Percentiles rank a stretch among this genome's conserved stretches.
These are phyloP conservation scores for Venturia oleaginea DNA, from an alignment of 2,329 filamentous ascomycete species.

Conservation along the genomic window DNA sequence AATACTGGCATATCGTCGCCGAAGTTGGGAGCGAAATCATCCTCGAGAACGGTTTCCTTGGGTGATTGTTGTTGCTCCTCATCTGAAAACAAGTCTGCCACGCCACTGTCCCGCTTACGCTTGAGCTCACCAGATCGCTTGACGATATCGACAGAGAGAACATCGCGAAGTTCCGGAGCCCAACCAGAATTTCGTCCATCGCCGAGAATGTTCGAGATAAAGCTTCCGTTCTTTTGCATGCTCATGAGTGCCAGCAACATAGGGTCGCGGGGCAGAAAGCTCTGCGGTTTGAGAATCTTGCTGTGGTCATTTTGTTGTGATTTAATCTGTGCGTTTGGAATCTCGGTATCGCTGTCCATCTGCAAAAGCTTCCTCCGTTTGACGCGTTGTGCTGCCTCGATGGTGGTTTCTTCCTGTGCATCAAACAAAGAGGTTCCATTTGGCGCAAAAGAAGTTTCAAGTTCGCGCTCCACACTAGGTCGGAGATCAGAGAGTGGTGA, in stretches of 20 bases:
- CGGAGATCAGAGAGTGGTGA: constrained; percentile 48
- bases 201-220: constrained; percentile 78
- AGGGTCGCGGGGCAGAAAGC: constrained; percentile 79
- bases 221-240: constrained; percentile 83
- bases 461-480: constrained; percentile 46
- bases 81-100: constrained; percentile 68
- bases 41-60: constrained; percentile 26
- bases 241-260: constrained; percentile 80
- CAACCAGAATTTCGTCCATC: constrained; percentile 69
- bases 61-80: constrained; percentile 44
- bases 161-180: constrained; percentile 87
- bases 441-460: constrained; percentile 46
- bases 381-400: constrained; percentile 53
- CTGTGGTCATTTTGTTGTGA: constrained; percentile 78
- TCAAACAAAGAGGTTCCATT: constrained; percentile 22
- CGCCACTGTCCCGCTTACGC: constrained; percentile 83
- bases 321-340: constrained; percentile 70
- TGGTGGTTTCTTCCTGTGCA: constrained; percentile 44
- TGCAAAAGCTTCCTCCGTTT: constrained; percentile 75
- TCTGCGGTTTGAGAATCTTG: constrained; percentile 73
- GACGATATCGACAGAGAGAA: constrained; percentile 79
- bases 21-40: constrained; percentile 28
- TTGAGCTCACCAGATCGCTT: constrained; percentile 73
- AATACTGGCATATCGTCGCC: constrained; percentile 25
- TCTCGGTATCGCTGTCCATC: constrained; percentile 71